Conservation (phyloP, 176 grass and related monocot genomes). For the Melocanna baccifera region DNA sequence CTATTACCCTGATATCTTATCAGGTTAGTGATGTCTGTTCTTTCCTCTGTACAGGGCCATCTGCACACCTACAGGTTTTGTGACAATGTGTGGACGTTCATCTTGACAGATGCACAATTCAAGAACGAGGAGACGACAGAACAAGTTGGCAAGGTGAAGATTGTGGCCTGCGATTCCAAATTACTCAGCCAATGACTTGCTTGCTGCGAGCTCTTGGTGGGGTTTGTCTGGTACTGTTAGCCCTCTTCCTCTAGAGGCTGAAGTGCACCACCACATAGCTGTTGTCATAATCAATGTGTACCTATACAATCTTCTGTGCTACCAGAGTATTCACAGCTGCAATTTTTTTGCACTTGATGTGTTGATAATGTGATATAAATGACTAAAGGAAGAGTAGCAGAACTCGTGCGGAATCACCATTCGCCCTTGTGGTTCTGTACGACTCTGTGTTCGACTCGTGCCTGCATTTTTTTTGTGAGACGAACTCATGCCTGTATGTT, state of each 20-base stretch:
- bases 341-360: background rate
- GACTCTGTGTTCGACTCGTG: background rate
- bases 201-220: background rate
- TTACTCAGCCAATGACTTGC: conserved; percentile 57
- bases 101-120: conserved; percentile 63
- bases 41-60: conserved; percentile 54
- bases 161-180: conserved; percentile 94
- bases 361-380: conserved; percentile 27
- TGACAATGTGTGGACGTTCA: conserved; percentile 98
- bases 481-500: background rate
- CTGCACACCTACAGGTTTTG: conserved; percentile 98
- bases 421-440: background rate
- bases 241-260: background rate
- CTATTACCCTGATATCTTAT: background rate
- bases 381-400: conserved; percentile 4
- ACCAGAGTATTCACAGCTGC: background rate
- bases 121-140: conserved; percentile 64
- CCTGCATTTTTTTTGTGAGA: background rate
- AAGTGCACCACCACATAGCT: background rate
- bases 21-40: background rate
- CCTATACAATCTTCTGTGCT: conserved; percentile 24
- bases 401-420: background rate
- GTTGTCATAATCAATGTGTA: conserved; percentile 4
- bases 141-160: conserved; percentile 74
- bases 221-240: background rate